A percentile compares a stretch with the other conserved stretches of the same genome.
These are phyloP conservation scores for Hawksworthiomyces lignivorus DNA, from an alignment of 2,329 filamentous ascomycete species.

Conservation along the genomic window DNA sequence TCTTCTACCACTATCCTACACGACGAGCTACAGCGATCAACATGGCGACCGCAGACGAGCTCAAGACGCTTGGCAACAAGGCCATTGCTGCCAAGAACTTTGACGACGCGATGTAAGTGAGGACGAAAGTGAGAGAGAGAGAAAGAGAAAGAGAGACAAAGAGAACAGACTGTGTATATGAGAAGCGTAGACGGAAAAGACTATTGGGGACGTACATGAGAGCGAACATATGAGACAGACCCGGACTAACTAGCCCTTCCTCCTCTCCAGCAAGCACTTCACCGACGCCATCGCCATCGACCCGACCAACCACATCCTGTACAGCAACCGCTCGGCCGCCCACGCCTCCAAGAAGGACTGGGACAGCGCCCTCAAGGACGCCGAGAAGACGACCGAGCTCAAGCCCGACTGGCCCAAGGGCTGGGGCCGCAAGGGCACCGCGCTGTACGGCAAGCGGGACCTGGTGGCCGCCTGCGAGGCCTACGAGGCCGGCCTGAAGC, in stretches of 20 bases:
- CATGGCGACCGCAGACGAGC: conserved; percentile 62
- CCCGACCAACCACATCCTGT: conserved; percentile 88
- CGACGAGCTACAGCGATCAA: no score
- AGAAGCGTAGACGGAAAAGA: no score
- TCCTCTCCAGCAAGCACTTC: conserved; percentile 74
- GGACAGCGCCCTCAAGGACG: conserved; percentile 76
- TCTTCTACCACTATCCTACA: not conserved
- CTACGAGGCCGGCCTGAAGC: conserved; percentile 89
- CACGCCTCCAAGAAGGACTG: conserved; percentile 88
- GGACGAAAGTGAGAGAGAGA: not conserved
- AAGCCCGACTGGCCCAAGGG: conserved; percentile 99
- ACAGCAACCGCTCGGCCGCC: conserved; percentile 87
- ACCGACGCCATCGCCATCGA: conserved; percentile 86
- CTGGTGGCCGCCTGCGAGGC: conserved; percentile 79
- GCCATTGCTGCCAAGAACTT: conserved; percentile 98
- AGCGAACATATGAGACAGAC: not conserved
- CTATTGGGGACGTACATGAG: no score
- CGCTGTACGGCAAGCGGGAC: conserved; percentile 80
- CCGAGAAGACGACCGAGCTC: conserved; percentile 84
- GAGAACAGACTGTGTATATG: not conserved
- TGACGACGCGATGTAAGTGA: conserved; percentile 80
- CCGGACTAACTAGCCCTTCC: not conserved
- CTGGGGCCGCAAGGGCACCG: conserved; percentile 87
- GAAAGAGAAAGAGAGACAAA: not conserved
- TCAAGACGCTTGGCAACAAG: conserved; percentile 98